Evolutionary conservation across 1,284 basidiomycete species (phyloP), one percentile per base, ranked within the genome.

Genomic region (Anthracocystis panici-leucophaei): DNA sequence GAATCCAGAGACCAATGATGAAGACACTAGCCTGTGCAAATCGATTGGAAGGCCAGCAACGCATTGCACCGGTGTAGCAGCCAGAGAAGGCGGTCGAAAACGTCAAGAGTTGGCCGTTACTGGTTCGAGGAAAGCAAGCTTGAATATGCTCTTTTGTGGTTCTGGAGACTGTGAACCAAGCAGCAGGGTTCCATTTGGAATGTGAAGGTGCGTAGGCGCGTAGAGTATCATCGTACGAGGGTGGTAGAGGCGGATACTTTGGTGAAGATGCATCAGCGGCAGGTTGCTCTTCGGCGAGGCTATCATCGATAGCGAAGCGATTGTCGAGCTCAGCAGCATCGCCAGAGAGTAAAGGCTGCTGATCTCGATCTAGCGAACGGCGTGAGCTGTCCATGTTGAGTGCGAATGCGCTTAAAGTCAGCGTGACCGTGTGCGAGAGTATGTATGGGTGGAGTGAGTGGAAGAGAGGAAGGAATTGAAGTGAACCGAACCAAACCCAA

Each of bases 291-390:
- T 64, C 65, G 3, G 64, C 71, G 8, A 71, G 52, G 16, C 64
- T 62, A 18, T 81, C 79, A 29, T 79, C 78, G 57, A 81, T 81
- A 44, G 79, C 71, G 46, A 81, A 81, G 56, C 77, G 75, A 20
- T 49, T 42, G 53, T 81, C 79, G 42, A 67, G 57, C 58, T 77
- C 70, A 29, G 60, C 59, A 45, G 59, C 57, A 8, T 77, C 53
- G 33, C 27, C 42, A 7, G 67, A 31, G 25, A 77, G 71, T 41
- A 75, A 41, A 35, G 75, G 73, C 52, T 75, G 65, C 55, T 71
- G 57, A 40, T 75, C 67, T 21, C 53, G 53, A 25, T 65, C 68
- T 2, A 71, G 29, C 16, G 65, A 67, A 12, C 33, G 61, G 35
- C 57, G 73, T 44, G 64, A 41, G 18, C 51, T 45, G 45, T 51